phyloP scores from a whole-genome alignment of 768 basidiomycete genomes.

The Lactarius deliciosus region DNA sequence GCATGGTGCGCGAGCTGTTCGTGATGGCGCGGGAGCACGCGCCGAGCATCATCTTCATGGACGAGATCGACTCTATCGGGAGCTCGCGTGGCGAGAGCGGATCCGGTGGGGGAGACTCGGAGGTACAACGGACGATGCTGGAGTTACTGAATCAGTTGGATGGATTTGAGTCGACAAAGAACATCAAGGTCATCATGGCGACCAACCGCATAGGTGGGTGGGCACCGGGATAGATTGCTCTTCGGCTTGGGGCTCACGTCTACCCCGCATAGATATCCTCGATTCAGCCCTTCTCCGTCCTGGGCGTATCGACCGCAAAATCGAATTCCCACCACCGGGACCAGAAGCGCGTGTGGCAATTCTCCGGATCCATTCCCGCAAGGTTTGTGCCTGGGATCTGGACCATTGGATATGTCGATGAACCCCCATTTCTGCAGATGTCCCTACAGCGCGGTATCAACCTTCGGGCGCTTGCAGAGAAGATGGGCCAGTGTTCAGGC shows the following conservation, averaged over 20 bases:
- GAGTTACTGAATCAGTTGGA: constrained; percentile 66
- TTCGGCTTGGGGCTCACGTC: background rate
- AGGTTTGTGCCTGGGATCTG: constrained; percentile 46
- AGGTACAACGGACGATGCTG: constrained; percentile 68
- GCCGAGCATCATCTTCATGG: constrained; percentile 99
- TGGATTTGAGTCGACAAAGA: constrained; percentile 71
- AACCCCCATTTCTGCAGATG: constrained; percentile 56
- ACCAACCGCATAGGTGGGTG: constrained; percentile 90
- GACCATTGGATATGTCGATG: background rate
- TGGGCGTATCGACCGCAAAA: constrained; percentile 95
- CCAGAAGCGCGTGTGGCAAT: constrained; percentile 98
- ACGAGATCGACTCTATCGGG: constrained; percentile 98
- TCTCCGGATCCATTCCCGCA: constrained; percentile 93
- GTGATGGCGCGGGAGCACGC: constrained; percentile 98
- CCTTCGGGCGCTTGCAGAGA: constrained; percentile 91
- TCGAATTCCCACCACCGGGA: constrained; percentile 97
- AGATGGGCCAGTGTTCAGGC: constrained; percentile 99
- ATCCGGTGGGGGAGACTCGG: constrained; percentile 60
- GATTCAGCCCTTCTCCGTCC: constrained; percentile 91
- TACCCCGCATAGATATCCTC: constrained; percentile 67
- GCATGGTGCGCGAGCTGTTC: constrained; percentile 97
- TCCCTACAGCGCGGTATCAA: constrained; percentile 97
- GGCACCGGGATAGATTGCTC: background rate
- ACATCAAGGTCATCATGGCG: constrained; percentile 92
- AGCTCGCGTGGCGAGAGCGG: constrained; percentile 83